phyloP scores from a whole-genome alignment of 164 flowering plant genomes.

The Chimonanthus salicifolius region DNA sequence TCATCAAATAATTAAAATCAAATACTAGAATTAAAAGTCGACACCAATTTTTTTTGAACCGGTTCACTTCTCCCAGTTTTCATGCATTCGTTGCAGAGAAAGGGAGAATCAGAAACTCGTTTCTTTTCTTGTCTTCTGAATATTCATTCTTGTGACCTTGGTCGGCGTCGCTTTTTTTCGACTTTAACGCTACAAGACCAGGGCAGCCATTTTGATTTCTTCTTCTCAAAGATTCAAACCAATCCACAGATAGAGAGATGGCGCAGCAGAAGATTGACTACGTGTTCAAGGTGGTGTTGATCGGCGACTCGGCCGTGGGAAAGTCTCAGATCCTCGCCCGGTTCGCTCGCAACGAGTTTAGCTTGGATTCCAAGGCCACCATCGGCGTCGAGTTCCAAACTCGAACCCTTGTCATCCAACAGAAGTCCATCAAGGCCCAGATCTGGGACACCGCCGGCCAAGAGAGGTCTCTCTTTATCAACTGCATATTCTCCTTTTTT shows the following conservation, averaged over 20 bases:
- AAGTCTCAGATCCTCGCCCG: constrained; percentile 76
- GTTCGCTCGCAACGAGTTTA: constrained; percentile 74
- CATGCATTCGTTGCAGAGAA: no score
- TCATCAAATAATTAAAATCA: no score
- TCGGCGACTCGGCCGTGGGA: constrained; percentile 84
- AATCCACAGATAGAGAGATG: not conserved
- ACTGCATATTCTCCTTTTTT: not conserved
- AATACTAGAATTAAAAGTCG: no score
- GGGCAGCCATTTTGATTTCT: no score
- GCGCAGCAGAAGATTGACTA: constrained; percentile 57
- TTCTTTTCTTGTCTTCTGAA: no score
- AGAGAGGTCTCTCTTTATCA: constrained; percentile 40
- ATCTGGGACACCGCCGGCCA: constrained; percentile 97
- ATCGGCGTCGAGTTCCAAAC: constrained; percentile 21
- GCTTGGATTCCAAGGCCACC: constrained; percentile 73
- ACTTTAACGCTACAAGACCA: no score
- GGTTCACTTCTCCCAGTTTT: no score
- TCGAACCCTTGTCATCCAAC: constrained; percentile 57
- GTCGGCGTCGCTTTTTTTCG: no score
- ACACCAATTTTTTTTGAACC: no score
- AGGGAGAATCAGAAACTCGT: no score
- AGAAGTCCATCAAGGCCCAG: constrained; percentile 85
- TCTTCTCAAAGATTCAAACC: no score
- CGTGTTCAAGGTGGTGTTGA: constrained; percentile 72
- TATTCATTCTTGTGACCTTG: no score